Conservation (phyloP, 2,329 filamentous ascomycete species). For the Curvularia eragrostidis region DNA sequence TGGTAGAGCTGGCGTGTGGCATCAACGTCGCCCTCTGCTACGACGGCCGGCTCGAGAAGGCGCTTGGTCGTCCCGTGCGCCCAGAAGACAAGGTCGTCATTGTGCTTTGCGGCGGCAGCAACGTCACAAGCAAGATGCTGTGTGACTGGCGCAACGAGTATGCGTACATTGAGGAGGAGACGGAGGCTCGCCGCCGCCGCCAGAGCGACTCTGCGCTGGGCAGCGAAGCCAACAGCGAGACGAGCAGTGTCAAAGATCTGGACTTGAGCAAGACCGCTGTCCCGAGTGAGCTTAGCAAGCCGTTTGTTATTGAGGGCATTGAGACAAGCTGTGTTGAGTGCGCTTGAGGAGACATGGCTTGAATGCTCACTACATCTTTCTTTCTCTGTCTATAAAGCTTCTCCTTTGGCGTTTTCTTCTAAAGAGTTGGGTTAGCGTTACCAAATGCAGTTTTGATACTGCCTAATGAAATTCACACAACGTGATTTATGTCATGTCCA, state of each 20-base stretch:
- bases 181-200: slow-evolving; percentile 20
- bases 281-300: slow-evolving; percentile 26
- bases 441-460: background rate
- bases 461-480: background rate
- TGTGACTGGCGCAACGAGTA: slow-evolving; percentile 57
- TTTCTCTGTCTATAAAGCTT: background rate
- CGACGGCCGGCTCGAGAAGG: slow-evolving; percentile 65
- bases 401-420: background rate
- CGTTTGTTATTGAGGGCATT: slow-evolving; percentile 24
- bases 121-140: slow-evolving; percentile 60
- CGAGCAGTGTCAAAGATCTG: slow-evolving; percentile 18
- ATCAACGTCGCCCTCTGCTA: slow-evolving; percentile 76
- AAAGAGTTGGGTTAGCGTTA: background rate
- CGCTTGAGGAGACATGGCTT: background rate
- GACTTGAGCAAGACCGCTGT: slow-evolving; percentile 10
- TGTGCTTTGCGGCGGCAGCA: slow-evolving; percentile 76
- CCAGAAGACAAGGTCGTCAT: slow-evolving; percentile 77
- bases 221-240: slow-evolving; percentile 24
- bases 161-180: slow-evolving; percentile 31
- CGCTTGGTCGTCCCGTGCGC: slow-evolving; percentile 67
- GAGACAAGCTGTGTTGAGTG: slow-evolving; percentile 16
- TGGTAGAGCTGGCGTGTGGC: slow-evolving; percentile 87
- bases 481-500: too few species aligned
- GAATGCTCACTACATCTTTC: background rate
- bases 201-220: slow-evolving; percentile 28